Conservation (phyloP, 768 basidiomycete genomes). For the Cystobasidium tubakii region DNA sequence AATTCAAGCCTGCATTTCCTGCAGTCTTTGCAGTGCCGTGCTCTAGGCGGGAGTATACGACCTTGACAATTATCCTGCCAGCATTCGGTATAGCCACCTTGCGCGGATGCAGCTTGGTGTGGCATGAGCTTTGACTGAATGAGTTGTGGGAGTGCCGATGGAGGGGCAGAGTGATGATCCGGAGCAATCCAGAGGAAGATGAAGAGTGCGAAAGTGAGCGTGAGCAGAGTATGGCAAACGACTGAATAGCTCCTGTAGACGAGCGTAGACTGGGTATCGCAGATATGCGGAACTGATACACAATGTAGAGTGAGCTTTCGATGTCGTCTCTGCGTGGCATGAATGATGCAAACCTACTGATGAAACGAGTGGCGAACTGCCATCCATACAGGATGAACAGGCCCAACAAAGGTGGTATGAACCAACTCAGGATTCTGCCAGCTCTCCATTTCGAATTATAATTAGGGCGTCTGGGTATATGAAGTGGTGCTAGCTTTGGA, state of each 20-base stretch:
- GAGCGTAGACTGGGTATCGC: not conserved
- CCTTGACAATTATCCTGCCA: constrained; percentile 48
- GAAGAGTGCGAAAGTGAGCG: not conserved
- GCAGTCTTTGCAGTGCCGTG: constrained; percentile 50
- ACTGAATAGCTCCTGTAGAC: not conserved
- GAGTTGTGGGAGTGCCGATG: not conserved
- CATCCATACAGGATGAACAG: constrained; percentile 24
- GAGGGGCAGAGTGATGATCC: constrained; percentile 6
- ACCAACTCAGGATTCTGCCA: not conserved
- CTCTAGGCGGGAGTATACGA: constrained; percentile 50
- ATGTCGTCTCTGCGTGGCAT: not conserved
- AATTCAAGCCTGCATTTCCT: constrained; percentile 48
- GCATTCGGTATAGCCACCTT: constrained; percentile 45
- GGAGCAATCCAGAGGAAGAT: constrained; percentile 11
- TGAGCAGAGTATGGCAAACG: constrained; percentile 2
- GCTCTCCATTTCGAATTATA: constrained; percentile 20
- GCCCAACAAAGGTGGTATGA: constrained; percentile 2
- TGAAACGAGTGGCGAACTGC: not conserved
- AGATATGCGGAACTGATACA: constrained; percentile 16
- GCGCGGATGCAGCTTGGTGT: constrained; percentile 39
- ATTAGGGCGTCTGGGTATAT: not conserved
- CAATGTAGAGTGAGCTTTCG: not conserved
- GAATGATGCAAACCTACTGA: not conserved
- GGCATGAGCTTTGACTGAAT: not conserved
- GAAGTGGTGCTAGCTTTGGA: no score